Conservation (phyloP, 1,284 basidiomycete genomes). For the Filobasidium uniguttulatum region DNA sequence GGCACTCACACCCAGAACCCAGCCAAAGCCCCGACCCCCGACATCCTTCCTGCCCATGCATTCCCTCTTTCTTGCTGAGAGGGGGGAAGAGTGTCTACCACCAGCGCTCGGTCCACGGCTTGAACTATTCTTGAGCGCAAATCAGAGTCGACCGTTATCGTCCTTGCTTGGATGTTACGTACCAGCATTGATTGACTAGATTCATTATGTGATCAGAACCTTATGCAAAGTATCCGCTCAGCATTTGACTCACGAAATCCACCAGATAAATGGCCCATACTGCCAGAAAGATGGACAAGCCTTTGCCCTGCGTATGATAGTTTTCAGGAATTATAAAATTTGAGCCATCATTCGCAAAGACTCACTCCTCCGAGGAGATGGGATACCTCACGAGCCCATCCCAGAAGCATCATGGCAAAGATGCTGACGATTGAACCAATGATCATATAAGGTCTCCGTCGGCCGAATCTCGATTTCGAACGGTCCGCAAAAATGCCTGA, state of each 20-base stretch:
- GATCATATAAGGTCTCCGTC: conserved; percentile 75
- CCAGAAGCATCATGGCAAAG: conserved; percentile 64
- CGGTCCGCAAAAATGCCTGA: conserved; percentile 69
- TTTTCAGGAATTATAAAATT: not conserved
- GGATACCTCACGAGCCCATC: conserved; percentile 65
- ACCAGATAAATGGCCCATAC: conserved; percentile 75
- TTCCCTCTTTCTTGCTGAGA: conserved; percentile 70
- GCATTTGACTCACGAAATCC: conserved; percentile 48
- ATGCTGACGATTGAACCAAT: conserved; percentile 54
- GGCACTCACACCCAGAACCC: conserved; percentile 68
- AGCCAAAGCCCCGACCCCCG: conserved; percentile 62
- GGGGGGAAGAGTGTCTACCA: conserved; percentile 44
- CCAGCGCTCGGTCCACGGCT: conserved; percentile 38
- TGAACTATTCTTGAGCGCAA: conserved; percentile 42
- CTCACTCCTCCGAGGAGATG: conserved; percentile 42
- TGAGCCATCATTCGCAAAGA: not conserved
- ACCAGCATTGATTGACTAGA: conserved; percentile 65
- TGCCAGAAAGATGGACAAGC: conserved; percentile 51
- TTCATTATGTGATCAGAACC: not conserved
- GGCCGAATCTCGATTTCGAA: conserved; percentile 68
- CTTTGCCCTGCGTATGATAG: not conserved
- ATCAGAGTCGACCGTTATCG: no score
- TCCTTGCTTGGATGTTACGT: conserved; percentile 13
- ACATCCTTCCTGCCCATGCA: conserved; percentile 88
- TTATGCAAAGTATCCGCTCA: not conserved